Evolutionary conservation across 345 rosid genomes (phyloP), one percentile per base, ranked within the genome.

Genomic region (Melaleuca alternifolia): DNA sequence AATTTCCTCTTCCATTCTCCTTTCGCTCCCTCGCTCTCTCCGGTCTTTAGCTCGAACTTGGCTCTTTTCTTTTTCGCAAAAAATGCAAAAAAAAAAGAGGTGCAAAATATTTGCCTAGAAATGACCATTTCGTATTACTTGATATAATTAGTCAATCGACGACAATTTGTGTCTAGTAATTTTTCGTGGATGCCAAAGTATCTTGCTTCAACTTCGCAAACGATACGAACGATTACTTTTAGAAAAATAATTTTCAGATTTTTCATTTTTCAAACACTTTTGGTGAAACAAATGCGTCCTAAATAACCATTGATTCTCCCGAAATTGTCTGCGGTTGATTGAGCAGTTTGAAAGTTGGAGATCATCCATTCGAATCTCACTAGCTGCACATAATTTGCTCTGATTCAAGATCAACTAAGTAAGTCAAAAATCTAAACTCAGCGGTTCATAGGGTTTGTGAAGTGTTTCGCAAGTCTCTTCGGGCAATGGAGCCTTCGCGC

Each of bases 241-340:
- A 62, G 5, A 7, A 14, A 30, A 28, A 30, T 62, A 3, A 15
- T 30, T 30, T 15, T 0, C 3, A 62, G 16, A 65, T 33, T 1
- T 33, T 65, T 33, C 8, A 3, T 62, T 30, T 62, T 33, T 3
- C 5, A n/a, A n/a, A n/a, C n/a, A n/a, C n/a, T n/a, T n/a, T n/a
- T n/a, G n/a, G 5, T 0, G 23, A 65, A 30, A 65, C 5, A 37
- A 30, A 30, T 1, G 1, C 2, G 0, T 18, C 46, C 11, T 30
- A 9, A 33, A 18, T 71, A 33, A 24, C 7, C 24, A 8, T 33
- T 5, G 4, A 71, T 0, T 71, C 48, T 71, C 13, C 24, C 48
- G 18, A 71, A 71, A 24, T 4, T 65, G 79, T 16, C n/a, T 33
- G 24, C 11, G 4, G 46, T 33, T 8, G 79, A 33, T 33, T 33